Evolutionary conservation across 2,329 filamentous ascomycete genomes (phyloP).

Genomic region (Cylindrodendrum hubeiense): DNA sequence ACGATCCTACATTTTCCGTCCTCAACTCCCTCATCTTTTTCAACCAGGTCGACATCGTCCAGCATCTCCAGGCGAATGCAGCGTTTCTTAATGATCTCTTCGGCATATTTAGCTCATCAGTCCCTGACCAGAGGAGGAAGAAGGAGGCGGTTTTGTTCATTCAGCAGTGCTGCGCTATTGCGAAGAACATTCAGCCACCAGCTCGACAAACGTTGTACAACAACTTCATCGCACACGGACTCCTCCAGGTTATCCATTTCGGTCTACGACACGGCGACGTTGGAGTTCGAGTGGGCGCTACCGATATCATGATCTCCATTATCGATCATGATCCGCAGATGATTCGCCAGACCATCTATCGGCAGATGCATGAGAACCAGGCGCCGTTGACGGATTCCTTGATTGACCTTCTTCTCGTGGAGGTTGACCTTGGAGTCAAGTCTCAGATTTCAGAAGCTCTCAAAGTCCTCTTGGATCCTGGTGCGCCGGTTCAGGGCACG

Average conservation of each 20-base stretch:
- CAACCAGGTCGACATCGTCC: conserved; percentile 98
- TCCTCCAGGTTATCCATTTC: conserved; percentile 92
- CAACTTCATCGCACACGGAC: conserved; percentile 89
- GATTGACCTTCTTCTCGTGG: conserved; percentile 90
- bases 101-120: conserved; percentile 79
- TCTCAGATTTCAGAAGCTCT: conserved; percentile 95
- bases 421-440: conserved; percentile 94
- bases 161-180: conserved; percentile 93
- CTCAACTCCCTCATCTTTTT: conserved; percentile 99
- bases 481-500: conserved; percentile 56
- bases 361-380: conserved; percentile 88
- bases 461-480: conserved; percentile 90
- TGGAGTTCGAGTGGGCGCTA: conserved; percentile 88
- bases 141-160: conserved; percentile 97
- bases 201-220: conserved; percentile 85
- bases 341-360: conserved; percentile 93
- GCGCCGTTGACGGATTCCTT: conserved; percentile 90
- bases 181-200: conserved; percentile 91
- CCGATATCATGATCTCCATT: conserved; percentile 91
- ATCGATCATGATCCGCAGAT: conserved; percentile 96
- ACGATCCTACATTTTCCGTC: conserved; percentile 97
- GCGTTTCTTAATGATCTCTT: conserved; percentile 88
- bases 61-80: conserved; percentile 88
- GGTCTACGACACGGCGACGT: conserved; percentile 89
- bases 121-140: conserved; percentile 77